phyloP scores from a whole-genome alignment of 495 filamentous ascomycete genomes.

The Aspergillus bertholletiae region DNA sequence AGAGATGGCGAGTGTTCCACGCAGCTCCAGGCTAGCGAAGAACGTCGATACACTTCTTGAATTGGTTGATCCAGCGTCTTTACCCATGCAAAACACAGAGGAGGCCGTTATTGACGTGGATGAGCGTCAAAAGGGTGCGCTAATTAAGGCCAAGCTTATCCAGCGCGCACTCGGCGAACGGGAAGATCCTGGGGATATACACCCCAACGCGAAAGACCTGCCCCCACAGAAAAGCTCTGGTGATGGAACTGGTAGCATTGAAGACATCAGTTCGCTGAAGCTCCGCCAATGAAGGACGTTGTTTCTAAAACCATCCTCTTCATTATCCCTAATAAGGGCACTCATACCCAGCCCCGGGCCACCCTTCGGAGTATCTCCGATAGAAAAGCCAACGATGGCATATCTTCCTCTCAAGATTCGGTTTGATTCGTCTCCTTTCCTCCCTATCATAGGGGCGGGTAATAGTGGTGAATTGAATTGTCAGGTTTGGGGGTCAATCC shows the following conservation, averaged over 20 bases:
- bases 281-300: conserved; percentile 40
- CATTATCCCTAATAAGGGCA: neutral
- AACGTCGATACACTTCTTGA: conserved; percentile 70
- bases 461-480: neutral
- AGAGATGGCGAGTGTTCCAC: conserved; percentile 47
- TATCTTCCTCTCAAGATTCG: neutral
- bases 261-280: conserved; percentile 49
- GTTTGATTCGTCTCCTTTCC: no score
- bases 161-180: conserved; percentile 66
- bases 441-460: neutral
- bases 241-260: conserved; percentile 51
- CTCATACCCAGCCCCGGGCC: neutral
- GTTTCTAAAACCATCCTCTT: neutral
- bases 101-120: conserved; percentile 84
- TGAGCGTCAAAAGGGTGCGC: conserved; percentile 73
- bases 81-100: conserved; percentile 76
- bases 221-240: conserved; percentile 19
- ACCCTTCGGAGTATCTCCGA: neutral
- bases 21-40: conserved; percentile 63
- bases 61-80: conserved; percentile 72
- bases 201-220: conserved; percentile 23
- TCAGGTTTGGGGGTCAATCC: neutral
- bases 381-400: neutral
- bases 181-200: conserved; percentile 25
- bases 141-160: conserved; percentile 77